A percentile compares a stretch with the other conserved stretches of the same genome.
Conservation (phyloP, 2,329 filamentous ascomycete species). For the Alternaria dauci region DNA sequence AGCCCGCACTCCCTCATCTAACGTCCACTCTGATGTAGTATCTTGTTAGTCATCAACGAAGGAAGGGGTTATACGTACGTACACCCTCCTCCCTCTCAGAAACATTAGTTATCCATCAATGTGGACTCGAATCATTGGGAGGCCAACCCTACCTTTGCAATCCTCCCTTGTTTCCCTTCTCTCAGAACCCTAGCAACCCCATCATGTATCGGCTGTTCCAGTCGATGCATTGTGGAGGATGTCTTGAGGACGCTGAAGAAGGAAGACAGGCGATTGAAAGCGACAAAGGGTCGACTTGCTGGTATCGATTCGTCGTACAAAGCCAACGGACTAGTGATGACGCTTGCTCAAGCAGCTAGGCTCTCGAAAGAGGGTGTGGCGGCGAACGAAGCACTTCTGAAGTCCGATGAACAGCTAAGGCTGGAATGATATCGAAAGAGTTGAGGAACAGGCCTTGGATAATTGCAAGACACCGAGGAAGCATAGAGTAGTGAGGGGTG, state of each 20-base stretch:
- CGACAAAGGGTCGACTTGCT: not conserved
- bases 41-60: not conserved
- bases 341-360: not conserved
- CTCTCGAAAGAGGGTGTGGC: not conserved
- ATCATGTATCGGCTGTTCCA: not conserved
- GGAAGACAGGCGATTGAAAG: not conserved
- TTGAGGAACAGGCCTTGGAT: not conserved
- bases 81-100: not conserved
- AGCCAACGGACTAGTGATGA: not conserved
- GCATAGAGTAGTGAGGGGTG: not conserved
- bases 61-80: not conserved
- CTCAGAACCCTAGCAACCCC: not conserved
- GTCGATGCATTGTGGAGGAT: not conserved
- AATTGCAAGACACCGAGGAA: not conserved
- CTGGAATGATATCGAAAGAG: not conserved
- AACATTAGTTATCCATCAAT: not conserved
- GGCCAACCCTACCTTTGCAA: not conserved
- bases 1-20: not conserved
- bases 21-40: not conserved
- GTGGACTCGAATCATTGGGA: not conserved
- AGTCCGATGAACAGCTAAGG: not conserved
- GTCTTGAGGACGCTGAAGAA: not conserved
- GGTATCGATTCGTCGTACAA: not conserved
- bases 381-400: not conserved
- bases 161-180: not conserved